Percentiles rank a stretch among this genome's conserved stretches.
Evolutionary conservation across 2,329 filamentous ascomycete species (phyloP).

Genomic region (Epichloe sibirici): DNA sequence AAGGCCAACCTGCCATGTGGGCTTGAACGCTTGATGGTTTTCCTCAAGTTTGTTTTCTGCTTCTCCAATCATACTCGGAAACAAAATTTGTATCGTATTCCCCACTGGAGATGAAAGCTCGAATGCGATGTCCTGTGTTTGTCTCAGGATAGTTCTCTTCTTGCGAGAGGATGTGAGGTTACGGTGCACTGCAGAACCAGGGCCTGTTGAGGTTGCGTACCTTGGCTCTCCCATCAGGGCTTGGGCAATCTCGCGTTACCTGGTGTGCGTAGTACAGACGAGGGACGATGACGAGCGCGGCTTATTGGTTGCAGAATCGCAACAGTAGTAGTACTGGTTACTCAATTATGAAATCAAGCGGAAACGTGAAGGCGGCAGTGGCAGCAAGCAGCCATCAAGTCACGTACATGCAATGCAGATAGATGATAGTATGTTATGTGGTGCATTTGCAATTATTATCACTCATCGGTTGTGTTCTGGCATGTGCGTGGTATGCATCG

Average conservation of each 20-base stretch:
- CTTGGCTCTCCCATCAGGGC: not conserved
- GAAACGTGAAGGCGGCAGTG: not conserved
- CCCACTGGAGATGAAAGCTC: not conserved
- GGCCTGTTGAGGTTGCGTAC: not conserved
- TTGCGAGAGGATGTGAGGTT: not conserved
- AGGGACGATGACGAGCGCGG: not conserved
- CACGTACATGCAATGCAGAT: not conserved
- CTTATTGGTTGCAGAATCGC: not conserved
- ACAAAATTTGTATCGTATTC: not conserved
- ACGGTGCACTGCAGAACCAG: not conserved
- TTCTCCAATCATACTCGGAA: not conserved
- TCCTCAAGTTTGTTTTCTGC: not conserved
- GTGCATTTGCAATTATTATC: not conserved
- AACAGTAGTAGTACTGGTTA: not conserved
- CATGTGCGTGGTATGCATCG: not conserved
- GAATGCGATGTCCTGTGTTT: not conserved
- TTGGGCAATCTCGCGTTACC: not conserved
- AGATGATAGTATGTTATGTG: not conserved
- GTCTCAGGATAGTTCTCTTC: not conserved
- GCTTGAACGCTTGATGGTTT: not conserved
- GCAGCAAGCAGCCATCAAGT: not conserved
- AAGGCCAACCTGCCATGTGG: not conserved
- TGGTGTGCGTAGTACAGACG: not conserved
- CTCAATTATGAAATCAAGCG: not conserved
- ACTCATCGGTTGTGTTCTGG: not conserved